These are phyloP conservation scores for Mycena albidolilacea DNA, from an alignment of 768 basidiomycete species.

Conservation along the genomic window DNA sequence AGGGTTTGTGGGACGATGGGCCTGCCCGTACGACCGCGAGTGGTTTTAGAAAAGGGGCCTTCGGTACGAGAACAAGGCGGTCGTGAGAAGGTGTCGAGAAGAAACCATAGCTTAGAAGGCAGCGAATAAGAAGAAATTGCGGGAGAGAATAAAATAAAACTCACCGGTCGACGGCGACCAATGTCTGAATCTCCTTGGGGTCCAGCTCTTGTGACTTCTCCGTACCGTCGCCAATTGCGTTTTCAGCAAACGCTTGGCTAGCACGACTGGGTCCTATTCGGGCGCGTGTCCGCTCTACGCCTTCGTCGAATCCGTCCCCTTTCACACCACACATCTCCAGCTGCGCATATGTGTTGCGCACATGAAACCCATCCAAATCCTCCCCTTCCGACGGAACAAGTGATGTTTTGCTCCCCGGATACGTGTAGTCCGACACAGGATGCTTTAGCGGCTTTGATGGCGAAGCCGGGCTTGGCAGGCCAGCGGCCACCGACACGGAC, in stretches of 20 bases:
- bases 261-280: conserved; percentile 68
- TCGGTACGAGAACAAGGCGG: conserved; percentile 81
- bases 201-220: conserved; percentile 80
- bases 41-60: conserved; percentile 73
- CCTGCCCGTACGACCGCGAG: conserved; percentile 63
- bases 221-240: conserved; percentile 67
- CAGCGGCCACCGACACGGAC: conserved; percentile 24
- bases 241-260: conserved; percentile 72
- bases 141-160: conserved; percentile 44
- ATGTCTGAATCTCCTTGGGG: conserved; percentile 79
- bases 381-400: conserved; percentile 84
- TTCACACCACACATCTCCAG: conserved; percentile 93
- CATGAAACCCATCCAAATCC: conserved; percentile 86
- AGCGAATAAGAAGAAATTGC: conserved; percentile 3
- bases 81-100: conserved; percentile 87
- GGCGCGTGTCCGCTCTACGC: conserved; percentile 92
- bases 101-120: conserved; percentile 86
- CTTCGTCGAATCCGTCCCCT: conserved; percentile 95
- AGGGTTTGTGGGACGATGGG: conserved; percentile 60
- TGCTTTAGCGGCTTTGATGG: conserved; percentile 55
- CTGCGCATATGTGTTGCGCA: conserved; percentile 90
- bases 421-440: conserved; percentile 42
- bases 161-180: conserved; percentile 90
- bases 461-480: conserved; percentile 38
- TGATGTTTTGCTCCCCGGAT: conserved; percentile 68